Conservation (phyloP, 768 basidiomycete genomes). For the Mycena rebaudengoi region DNA sequence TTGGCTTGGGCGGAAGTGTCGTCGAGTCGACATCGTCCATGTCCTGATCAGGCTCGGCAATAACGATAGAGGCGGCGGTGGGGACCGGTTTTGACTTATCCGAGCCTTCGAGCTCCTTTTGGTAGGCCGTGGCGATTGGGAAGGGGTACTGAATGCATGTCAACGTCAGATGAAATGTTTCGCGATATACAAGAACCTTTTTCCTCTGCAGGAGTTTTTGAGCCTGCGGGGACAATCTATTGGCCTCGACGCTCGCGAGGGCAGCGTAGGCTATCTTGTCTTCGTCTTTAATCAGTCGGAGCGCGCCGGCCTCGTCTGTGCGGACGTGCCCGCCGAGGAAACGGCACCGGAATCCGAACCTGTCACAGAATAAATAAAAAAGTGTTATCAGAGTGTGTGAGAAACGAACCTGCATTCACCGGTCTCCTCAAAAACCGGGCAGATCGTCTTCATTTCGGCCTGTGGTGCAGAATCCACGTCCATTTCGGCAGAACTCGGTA, state of each 20-base stretch:
- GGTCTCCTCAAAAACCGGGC: constrained; percentile 72
- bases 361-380: constrained; percentile 24
- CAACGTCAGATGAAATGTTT: neutral
- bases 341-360: constrained; percentile 89
- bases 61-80: constrained; percentile 36
- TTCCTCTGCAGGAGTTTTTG: constrained; percentile 71
- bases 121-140: constrained; percentile 70
- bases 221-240: constrained; percentile 66
- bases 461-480: constrained; percentile 28
- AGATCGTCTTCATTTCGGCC: constrained; percentile 50
- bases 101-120: constrained; percentile 56
- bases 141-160: constrained; percentile 61
- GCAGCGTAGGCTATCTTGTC: constrained; percentile 62
- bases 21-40: constrained; percentile 30
- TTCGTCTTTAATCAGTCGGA: constrained; percentile 60
- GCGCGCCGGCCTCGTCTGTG: constrained; percentile 52
- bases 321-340: constrained; percentile 83
- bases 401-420: constrained; percentile 72
- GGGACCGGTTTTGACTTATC: constrained; percentile 37
- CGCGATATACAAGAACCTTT: constrained; percentile 63
- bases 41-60: constrained; percentile 52
- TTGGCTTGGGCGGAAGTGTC: neutral
- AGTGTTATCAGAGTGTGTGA: neutral
- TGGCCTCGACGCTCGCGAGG: constrained; percentile 66
- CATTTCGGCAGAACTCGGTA: constrained; percentile 52